phyloP scores from a whole-genome alignment of 31 red algal species.

The Odonthalia washingtoniensis region DNA sequence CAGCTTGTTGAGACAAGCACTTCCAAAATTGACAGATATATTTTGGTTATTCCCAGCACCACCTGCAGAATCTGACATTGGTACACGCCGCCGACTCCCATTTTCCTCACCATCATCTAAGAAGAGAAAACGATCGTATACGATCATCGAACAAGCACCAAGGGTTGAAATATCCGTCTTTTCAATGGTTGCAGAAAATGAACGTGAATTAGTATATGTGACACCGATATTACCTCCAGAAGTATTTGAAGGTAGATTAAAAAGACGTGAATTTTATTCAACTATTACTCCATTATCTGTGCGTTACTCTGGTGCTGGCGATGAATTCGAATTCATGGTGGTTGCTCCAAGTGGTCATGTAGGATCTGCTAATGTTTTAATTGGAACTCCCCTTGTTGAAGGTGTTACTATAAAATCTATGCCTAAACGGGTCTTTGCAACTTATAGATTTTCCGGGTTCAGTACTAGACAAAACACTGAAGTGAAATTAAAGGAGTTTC shows the following conservation, averaged over 20 bases:
- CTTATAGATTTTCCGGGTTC: constrained; percentile 12
- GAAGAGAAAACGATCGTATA: neutral
- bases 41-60: constrained; percentile 54
- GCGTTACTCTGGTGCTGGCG: neutral
- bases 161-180: neutral
- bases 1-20: constrained; percentile 26
- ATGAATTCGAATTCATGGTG: constrained; percentile 15
- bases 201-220: constrained; percentile 31
- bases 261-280: constrained; percentile 20
- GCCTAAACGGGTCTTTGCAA: neutral
- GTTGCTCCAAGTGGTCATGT: constrained; percentile 1
- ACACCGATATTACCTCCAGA: constrained; percentile 25
- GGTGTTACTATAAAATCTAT: neutral
- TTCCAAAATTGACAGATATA: constrained; percentile 30
- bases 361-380: neutral
- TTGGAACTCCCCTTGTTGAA: neutral
- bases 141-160: constrained; percentile 16
- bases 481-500: neutral
- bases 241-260: constrained; percentile 29
- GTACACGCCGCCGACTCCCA: constrained; percentile 4
- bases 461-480: neutral
- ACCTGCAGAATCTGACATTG: constrained; percentile 37
- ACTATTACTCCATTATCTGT: constrained; percentile 26
- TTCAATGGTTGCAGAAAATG: neutral
- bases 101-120: no score